Percentiles rank a stretch among this genome's conserved stretches.
Conservation (phyloP, 169 alveolate genomes). For the Babesia gibsoni region DNA sequence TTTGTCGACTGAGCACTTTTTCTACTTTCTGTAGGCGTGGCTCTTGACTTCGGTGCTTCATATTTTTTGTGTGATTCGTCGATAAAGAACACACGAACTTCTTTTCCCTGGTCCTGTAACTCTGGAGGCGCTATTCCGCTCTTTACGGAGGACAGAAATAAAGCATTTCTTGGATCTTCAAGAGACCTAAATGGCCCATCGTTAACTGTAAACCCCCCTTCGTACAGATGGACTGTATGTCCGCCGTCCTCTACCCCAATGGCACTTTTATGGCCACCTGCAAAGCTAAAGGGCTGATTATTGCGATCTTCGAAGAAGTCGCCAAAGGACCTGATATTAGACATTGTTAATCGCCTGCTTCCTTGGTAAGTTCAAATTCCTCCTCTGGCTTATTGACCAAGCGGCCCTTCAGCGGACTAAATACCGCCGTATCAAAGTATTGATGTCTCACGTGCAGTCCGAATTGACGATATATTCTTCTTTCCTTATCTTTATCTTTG, state of each 20-base stretch:
- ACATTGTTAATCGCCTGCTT: slow-evolving; percentile 18
- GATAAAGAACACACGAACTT: slow-evolving; percentile 23
- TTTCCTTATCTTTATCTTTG: slow-evolving; percentile 10
- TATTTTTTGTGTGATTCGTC: slow-evolving; percentile 27
- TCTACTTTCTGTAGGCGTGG: not conserved
- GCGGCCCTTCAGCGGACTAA: not conserved
- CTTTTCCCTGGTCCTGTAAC: slow-evolving; percentile 71
- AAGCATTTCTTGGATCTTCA: slow-evolving; percentile 80
- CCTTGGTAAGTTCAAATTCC: not conserved
- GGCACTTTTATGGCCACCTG: slow-evolving; percentile 66
- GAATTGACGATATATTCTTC: slow-evolving; percentile 38
- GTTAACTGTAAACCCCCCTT: slow-evolving; percentile 90
- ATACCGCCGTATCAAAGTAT: slow-evolving; percentile 28
- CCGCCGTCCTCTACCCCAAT: slow-evolving; percentile 52
- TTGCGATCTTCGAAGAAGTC: slow-evolving; percentile 16
- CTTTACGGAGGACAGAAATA: slow-evolving; percentile 86
- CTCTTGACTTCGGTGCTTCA: not conserved
- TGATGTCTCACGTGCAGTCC: slow-evolving; percentile 37
- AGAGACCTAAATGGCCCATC: slow-evolving; percentile 89
- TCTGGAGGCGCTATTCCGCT: slow-evolving; percentile 92
- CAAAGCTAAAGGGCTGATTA: slow-evolving; percentile 10
- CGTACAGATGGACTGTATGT: slow-evolving; percentile 75
- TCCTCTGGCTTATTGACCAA: slow-evolving; percentile 3
- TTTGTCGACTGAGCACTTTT: not conserved
- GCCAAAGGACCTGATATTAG: slow-evolving; percentile 53